phyloP scores from a whole-genome alignment of 2,329 filamentous ascomycete genomes.

The Graphilbum sp. region DNA sequence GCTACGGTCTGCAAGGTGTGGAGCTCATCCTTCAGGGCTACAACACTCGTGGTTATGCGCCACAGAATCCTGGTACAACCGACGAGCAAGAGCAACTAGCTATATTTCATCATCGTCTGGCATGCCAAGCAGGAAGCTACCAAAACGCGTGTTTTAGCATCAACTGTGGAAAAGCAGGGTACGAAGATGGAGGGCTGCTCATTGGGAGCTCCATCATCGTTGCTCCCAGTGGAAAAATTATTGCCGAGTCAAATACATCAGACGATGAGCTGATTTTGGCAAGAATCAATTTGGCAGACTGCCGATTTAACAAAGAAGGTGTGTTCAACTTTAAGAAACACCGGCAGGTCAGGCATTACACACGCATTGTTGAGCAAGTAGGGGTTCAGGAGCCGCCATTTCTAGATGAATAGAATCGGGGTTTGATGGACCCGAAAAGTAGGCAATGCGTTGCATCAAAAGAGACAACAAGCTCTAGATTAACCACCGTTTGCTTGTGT shows the following conservation, averaged over 20 bases:
- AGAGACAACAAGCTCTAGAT: too few relatives aligned
- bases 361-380: slow-evolving; percentile 20
- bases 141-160: slow-evolving; percentile 33
- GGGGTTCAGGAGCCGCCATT: slow-evolving; percentile 15
- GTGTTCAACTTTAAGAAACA: slow-evolving; percentile 28
- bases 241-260: slow-evolving; percentile 29
- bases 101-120: slow-evolving; percentile 30
- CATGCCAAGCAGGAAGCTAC: slow-evolving; percentile 31
- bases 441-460: too few relatives aligned
- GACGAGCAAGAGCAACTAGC: slow-evolving; percentile 27
- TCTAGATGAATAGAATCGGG: not conserved
- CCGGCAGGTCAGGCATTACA: slow-evolving; percentile 24
- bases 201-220: slow-evolving; percentile 30
- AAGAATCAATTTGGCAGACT: slow-evolving; percentile 29
- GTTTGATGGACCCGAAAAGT: too few relatives aligned
- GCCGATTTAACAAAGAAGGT: slow-evolving; percentile 28
- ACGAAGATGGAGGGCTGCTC: slow-evolving; percentile 25
- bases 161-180: slow-evolving; percentile 26
- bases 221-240: slow-evolving; percentile 27
- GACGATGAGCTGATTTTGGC: slow-evolving; percentile 32
- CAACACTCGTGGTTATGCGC: slow-evolving; percentile 29
- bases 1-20: slow-evolving; percentile 30
- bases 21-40: slow-evolving; percentile 25
- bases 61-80: slow-evolving; percentile 16
- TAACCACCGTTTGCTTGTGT: not conserved